Conservation (phyloP, 2,329 filamentous ascomycete species). For the Diaporthe sp. region DNA sequence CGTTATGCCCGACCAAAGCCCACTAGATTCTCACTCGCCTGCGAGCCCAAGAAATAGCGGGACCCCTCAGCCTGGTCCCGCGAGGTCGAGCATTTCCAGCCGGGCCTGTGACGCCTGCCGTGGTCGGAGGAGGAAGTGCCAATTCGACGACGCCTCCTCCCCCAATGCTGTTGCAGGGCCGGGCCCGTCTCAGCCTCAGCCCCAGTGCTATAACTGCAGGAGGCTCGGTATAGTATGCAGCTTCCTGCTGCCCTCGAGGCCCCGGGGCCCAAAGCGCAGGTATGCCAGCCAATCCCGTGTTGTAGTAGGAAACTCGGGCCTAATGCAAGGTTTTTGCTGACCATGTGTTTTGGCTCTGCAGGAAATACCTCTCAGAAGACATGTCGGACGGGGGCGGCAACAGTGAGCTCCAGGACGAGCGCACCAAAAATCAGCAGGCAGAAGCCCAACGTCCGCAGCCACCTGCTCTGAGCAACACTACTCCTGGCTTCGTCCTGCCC, state of each 20-base stretch:
- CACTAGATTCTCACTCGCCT: not conserved
- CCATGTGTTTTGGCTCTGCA: not conserved
- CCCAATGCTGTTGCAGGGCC: not conserved
- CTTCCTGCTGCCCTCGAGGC: conserved; percentile 13
- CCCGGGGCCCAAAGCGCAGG: conserved; percentile 22
- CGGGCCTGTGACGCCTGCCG: conserved; percentile 18
- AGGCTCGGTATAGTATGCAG: conserved; percentile 12
- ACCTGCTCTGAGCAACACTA: not conserved
- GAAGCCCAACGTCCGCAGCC: not conserved
- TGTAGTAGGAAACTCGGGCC: not conserved
- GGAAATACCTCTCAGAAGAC: conserved; percentile 3
- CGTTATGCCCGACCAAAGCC: not conserved
- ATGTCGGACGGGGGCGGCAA: not conserved
- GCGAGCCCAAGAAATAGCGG: conserved; percentile 4
- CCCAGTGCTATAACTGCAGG: conserved; percentile 11
- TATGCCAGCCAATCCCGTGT: not conserved
- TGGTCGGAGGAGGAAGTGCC: conserved; percentile 19
- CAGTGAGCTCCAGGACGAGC: not conserved
- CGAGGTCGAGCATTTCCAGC: conserved; percentile 20
- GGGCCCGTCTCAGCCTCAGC: not conserved
- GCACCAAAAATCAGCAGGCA: not conserved
- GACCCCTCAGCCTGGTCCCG: conserved; percentile 14
- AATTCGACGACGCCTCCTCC: not conserved
- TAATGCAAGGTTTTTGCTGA: conserved; percentile 18
- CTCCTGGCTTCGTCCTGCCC: conserved; percentile 6